phyloP scores from a whole-genome alignment of 2,329 filamentous ascomycete species.

The Exophiala viscosa region DNA sequence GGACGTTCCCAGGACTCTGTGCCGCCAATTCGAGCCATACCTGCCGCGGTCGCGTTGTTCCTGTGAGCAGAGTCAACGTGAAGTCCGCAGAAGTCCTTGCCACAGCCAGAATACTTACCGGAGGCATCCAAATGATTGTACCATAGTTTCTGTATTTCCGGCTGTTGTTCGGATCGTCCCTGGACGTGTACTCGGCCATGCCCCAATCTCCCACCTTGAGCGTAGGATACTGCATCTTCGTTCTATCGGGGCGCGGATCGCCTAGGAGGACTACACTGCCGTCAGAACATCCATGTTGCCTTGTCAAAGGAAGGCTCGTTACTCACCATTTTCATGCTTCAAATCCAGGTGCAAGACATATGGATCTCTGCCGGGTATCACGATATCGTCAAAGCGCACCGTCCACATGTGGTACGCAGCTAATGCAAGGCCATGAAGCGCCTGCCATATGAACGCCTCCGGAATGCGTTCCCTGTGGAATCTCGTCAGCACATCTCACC shows the following conservation, averaged over 20 bases:
- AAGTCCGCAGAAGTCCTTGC: not conserved
- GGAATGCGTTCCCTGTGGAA: conserved; percentile 12
- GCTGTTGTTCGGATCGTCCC: conserved; percentile 13
- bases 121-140: conserved; percentile 18
- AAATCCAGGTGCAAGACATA: conserved; percentile 20
- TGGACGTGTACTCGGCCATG: conserved; percentile 16
- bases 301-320: not conserved
- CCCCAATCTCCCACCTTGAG: conserved; percentile 21
- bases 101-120: conserved; percentile 2
- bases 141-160: conserved; percentile 10
- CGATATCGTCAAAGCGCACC: conserved; percentile 4
- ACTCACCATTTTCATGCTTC: conserved; percentile 20
- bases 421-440: conserved; percentile 14
- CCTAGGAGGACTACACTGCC: conserved; percentile 14
- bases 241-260: conserved; percentile 1
- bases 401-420: conserved; percentile 16
- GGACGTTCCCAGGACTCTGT: conserved; percentile 3
- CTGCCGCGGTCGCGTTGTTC: conserved; percentile 15
- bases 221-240: conserved; percentile 13
- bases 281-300: not conserved
- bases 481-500: not conserved
- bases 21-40: conserved; percentile 13
- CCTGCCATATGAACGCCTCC: conserved; percentile 23
- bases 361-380: conserved; percentile 5
- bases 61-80: not conserved